phyloP scores from a whole-genome alignment of 225 moss, liverwort and hornwort genomes.

The Sphagnum contortum region DNA sequence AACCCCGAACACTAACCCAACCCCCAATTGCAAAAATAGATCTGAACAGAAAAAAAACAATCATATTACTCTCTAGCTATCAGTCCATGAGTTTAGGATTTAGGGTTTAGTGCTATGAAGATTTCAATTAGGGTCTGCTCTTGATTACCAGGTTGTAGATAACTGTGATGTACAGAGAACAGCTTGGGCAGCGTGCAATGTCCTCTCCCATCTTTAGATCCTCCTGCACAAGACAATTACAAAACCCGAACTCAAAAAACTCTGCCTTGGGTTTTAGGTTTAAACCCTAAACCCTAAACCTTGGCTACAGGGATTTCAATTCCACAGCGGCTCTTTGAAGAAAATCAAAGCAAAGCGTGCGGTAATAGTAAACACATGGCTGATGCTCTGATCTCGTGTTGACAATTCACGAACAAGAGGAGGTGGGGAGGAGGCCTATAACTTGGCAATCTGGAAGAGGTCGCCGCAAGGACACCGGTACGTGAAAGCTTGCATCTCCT shows the following conservation, averaged over 20 bases:
- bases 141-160: conserved; percentile 71
- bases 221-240: conserved; percentile 24
- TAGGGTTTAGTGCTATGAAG: too few species aligned
- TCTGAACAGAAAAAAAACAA: not conserved
- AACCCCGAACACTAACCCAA: not conserved
- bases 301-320: too few species aligned
- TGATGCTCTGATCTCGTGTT: too few species aligned
- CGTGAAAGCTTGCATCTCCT: conserved; percentile 64
- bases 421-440: conserved; percentile 1
- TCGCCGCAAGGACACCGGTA: conserved; percentile 97
- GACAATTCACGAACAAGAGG: too few species aligned
- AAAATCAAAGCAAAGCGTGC: not conserved
- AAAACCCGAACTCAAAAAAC: not conserved
- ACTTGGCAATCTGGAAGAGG: conserved; percentile 91
- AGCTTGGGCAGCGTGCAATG: conserved; percentile 93
- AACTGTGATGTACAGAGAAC: conserved; percentile 84
- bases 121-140: too few species aligned
- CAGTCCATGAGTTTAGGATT: too few species aligned
- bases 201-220: conserved; percentile 75
- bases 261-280: not conserved
- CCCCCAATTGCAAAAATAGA: not conserved
- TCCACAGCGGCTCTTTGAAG: too few species aligned
- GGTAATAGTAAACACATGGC: not conserved
- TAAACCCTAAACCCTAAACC: too few species aligned
- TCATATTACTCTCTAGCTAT: too few species aligned